Evolutionary conservation across 2,329 filamentous ascomycete species (phyloP), one percentile per base, ranked within the genome.

Genomic region (Myriosclerotinia scirpicola): DNA sequence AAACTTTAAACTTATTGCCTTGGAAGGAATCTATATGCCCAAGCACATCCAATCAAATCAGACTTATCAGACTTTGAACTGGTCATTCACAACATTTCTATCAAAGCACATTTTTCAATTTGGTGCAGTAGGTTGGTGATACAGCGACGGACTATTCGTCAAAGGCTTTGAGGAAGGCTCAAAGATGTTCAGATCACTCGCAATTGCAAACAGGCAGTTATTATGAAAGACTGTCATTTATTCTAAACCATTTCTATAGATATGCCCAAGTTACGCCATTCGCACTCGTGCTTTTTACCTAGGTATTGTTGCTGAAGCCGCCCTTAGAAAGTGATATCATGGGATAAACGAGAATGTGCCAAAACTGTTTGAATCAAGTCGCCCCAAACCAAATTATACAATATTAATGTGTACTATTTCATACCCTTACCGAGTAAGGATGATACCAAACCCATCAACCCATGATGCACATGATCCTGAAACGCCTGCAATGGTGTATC

Each of bases 401-500:
- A 61, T 61, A 52, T 50, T 30, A 38, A 48, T 55, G 38, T 34
- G 60, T 36, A 42, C 53, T 54, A 17, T 22, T 54, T 26, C 22
- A 34, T 46, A 26, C 40, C 22, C 40, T 54, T 44, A 92, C 72
- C 87, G 84, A 58, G 87, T 87, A 73, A 93, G 90, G 73, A 98
- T 87, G 66, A 97, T 82, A 11, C 91, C 90, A 77, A 97, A 92
- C 5, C 91, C 90, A 76, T 97, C 92, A 30, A 97, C 80, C 92
- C 92, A 96, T 59, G 85, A 77, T 48, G 84, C 92, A 74, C 88
- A 91, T 62, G 90, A 91, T 66, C 95, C 95, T 14, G 91, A 90
- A 70, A 98, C 84, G 67, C 95, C 95, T 69, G 91, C 93, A 75
- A 98, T 89, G 71, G 84, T 91, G 79, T 95, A 97, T 59, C 94